phyloP scores from a whole-genome alignment of 805 yeast species.

The Ogataea nitratoaversa region DNA sequence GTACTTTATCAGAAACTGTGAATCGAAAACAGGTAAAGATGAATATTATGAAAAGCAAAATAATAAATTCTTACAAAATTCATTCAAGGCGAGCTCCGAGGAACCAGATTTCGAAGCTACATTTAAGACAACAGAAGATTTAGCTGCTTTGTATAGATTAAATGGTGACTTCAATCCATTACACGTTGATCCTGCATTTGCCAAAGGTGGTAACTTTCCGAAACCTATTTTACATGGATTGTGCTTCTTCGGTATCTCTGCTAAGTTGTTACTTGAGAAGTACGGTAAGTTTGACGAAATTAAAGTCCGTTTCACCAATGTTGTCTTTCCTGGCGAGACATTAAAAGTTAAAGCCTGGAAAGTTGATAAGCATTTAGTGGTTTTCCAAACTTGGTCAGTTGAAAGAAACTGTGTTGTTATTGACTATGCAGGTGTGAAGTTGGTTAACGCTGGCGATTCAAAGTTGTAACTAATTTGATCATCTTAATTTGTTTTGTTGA shows the following conservation, averaged over 20 bases:
- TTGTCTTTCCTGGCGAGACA: constrained; percentile 93
- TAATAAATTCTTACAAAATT: constrained; percentile 55
- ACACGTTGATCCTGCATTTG: constrained; percentile 90
- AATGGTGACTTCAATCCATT: constrained; percentile 95
- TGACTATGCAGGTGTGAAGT: constrained; percentile 80
- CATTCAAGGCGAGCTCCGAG: constrained; percentile 48
- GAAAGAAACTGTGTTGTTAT: constrained; percentile 78
- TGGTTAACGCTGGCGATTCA: constrained; percentile 25
- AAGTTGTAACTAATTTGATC: constrained; percentile 18
- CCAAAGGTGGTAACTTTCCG: constrained; percentile 80
- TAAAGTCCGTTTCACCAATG: constrained; percentile 86
- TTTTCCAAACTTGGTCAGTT: constrained; percentile 77
- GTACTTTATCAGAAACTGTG: constrained; percentile 74
- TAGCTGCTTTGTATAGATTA: constrained; percentile 85
- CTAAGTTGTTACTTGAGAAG: constrained; percentile 70
- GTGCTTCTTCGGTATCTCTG: constrained; percentile 79
- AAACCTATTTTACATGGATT: constrained; percentile 91
- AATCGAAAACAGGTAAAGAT: constrained; percentile 50
- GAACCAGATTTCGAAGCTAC: constrained; percentile 64
- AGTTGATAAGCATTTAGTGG: constrained; percentile 55
- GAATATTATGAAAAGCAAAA: constrained; percentile 41
- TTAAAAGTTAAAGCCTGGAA: constrained; percentile 83
- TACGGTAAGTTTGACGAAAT: constrained; percentile 80
- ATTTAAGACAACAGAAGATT: constrained; percentile 59
- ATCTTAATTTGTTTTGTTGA: too few species aligned